These are phyloP conservation scores for Lanmaoa pseudosensibilis DNA, from an alignment of 768 basidiomycete species.

Conservation along the genomic window DNA sequence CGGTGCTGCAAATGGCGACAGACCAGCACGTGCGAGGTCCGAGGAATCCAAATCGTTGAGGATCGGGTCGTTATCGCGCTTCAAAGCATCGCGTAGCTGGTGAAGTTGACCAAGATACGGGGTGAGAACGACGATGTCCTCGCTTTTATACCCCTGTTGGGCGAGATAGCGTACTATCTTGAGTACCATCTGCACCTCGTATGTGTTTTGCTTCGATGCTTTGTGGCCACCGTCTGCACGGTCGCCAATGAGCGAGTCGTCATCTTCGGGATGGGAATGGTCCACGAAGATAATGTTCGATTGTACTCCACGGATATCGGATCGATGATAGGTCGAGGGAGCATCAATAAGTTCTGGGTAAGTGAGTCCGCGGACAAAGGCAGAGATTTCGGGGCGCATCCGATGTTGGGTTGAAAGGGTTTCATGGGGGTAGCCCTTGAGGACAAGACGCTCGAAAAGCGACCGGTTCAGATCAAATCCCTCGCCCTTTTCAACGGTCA, in stretches of 20 bases:
- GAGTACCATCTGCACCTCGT: constrained; percentile 61
- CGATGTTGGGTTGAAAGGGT: constrained; percentile 61
- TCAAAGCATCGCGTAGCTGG: constrained; percentile 45
- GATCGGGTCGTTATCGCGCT: constrained; percentile 50
- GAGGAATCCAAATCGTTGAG: constrained; percentile 60
- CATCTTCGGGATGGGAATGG: constrained; percentile 58
- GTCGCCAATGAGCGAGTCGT: constrained; percentile 40
- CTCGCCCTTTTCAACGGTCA: constrained; percentile 69
- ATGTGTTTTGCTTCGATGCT: constrained; percentile 59
- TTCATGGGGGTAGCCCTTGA: constrained; percentile 59
- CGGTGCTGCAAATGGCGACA: constrained; percentile 36
- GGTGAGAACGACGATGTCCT: constrained; percentile 64
- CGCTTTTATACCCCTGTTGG: constrained; percentile 66
- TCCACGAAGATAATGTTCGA: constrained; percentile 64
- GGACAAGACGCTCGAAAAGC: constrained; percentile 48
- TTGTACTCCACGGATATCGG: constrained; percentile 51
- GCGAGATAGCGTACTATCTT: constrained; percentile 64
- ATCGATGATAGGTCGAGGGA: constrained; percentile 44
- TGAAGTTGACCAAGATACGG: constrained; percentile 68
- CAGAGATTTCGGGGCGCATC: constrained; percentile 73
- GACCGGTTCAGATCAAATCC: constrained; percentile 67
- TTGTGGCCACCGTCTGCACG: constrained; percentile 43
- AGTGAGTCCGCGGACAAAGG: constrained; percentile 60
- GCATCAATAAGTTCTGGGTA: constrained; percentile 67
- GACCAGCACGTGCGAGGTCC: constrained; percentile 58